A percentile compares a stretch with the other conserved stretches of the same genome.
Conservation (phyloP, 306 rosid genomes). For the Rosa chinensis region DNA sequence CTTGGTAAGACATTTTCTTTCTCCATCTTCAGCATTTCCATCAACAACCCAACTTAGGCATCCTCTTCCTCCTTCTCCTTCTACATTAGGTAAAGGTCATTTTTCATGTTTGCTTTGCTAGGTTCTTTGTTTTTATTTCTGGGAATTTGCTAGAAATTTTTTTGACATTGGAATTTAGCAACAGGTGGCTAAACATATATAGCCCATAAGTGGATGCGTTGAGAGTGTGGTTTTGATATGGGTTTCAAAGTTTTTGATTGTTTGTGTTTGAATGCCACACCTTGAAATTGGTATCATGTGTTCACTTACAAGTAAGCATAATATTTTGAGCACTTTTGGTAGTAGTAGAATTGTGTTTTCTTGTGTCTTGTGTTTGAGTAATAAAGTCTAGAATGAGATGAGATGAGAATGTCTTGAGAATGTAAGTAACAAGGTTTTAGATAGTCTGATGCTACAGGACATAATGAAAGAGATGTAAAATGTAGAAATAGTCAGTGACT, state of each 20-base stretch:
- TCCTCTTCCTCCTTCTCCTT: slow-evolving; percentile 42
- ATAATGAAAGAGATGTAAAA: background rate
- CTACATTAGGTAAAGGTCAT: slow-evolving; percentile 22
- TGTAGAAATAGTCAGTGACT: background rate
- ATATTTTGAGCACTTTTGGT: too few relatives aligned
- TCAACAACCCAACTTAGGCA: slow-evolving; percentile 53
- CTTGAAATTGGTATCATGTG: too few relatives aligned
- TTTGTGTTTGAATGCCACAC: too few relatives aligned
- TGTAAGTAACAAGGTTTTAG: background rate
- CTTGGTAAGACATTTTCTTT: slow-evolving; percentile 43
- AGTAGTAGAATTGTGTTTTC: background rate
- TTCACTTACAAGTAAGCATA: background rate
- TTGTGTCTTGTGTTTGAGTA: background rate
- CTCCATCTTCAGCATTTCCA: slow-evolving; percentile 53
- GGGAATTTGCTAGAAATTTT: background rate
- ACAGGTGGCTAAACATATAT: too few relatives aligned
- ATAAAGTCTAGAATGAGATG: background rate
- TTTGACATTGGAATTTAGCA: background rate
- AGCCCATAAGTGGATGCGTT: too few relatives aligned
- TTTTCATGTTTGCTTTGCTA: background rate
- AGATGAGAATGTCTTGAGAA: background rate
- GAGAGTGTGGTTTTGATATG: too few relatives aligned
- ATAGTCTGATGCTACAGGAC: background rate
- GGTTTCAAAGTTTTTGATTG: background rate
- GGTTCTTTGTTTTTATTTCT: background rate